Conservation (phyloP, 2,329 filamentous ascomycete genomes). For the Grosmannia clavigera region DNA sequence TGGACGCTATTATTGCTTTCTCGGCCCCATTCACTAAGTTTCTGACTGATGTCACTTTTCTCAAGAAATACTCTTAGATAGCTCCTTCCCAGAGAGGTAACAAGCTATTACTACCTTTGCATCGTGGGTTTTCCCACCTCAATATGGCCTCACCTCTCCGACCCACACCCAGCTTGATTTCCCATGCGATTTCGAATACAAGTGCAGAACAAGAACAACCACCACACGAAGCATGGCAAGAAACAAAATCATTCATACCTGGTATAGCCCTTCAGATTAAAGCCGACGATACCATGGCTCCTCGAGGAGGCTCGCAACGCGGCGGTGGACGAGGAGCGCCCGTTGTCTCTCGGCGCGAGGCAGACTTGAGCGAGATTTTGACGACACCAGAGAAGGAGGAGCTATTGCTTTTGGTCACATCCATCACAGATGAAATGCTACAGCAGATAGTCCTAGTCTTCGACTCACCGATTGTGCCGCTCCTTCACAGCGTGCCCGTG, state of each 20-base stretch:
- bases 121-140: neutral
- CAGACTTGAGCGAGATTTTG: slow-evolving; percentile 39
- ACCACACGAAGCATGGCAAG: neutral
- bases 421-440: slow-evolving; percentile 43
- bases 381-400: slow-evolving; percentile 37
- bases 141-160: neutral
- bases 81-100: neutral
- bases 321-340: slow-evolving; percentile 1
- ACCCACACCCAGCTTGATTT: neutral
- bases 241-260: neutral
- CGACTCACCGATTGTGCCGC: slow-evolving; percentile 18
- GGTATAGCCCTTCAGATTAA: neutral
- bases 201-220: neutral
- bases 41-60: neutral
- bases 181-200: neutral
- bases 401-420: slow-evolving; percentile 35
- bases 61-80: neutral
- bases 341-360: slow-evolving; percentile 26
- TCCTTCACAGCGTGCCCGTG: neutral
- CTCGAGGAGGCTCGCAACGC: slow-evolving; percentile 7
- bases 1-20: neutral
- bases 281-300: slow-evolving; percentile 6
- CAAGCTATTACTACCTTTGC: neutral
- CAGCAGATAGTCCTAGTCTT: slow-evolving; percentile 40
- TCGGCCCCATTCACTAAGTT: neutral